Evolutionary conservation across 2,329 filamentous ascomycete genomes (phyloP).

Genomic region (Leptographium radiaticola): DNA sequence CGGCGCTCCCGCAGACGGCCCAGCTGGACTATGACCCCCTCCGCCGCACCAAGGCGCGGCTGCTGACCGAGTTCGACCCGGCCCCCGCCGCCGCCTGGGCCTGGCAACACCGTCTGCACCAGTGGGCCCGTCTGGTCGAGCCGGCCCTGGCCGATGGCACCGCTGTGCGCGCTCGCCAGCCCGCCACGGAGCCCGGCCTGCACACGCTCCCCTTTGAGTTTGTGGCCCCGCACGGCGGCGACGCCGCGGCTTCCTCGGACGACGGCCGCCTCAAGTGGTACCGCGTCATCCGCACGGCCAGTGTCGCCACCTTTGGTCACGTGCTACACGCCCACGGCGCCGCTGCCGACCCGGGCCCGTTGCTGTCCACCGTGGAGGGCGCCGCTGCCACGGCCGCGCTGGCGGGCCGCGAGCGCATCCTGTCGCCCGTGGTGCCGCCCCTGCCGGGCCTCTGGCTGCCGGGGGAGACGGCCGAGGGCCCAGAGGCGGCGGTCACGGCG

Average conservation of each 20-base stretch:
- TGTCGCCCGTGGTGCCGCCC: constrained; percentile 34
- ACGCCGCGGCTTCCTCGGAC: neutral
- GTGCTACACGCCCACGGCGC: constrained; percentile 24
- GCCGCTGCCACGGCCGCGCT: neutral
- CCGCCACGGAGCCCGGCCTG: neutral
- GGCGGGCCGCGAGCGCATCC: constrained; percentile 19
- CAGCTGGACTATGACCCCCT: constrained; percentile 12
- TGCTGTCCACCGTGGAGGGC: neutral
- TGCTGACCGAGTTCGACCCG: constrained; percentile 19
- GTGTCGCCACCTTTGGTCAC: constrained; percentile 35
- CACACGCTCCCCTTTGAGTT: neutral
- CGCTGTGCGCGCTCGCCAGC: neutral
- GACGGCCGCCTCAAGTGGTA: constrained; percentile 1
- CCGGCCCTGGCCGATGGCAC: neutral
- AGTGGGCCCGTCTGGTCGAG: neutral
- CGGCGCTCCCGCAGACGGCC: constrained; percentile 6
- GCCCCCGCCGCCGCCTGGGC: constrained; percentile 18
- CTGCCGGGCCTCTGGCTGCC: constrained; percentile 29
- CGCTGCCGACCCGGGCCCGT: too few relatives aligned
- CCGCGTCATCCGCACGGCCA: neutral
- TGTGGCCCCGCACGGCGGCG: neutral
- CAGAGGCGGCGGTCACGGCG: too few relatives aligned
- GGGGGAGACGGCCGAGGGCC: constrained; percentile 11
- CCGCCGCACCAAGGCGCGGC: constrained; percentile 13
- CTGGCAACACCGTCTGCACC: constrained; percentile 21